Evolutionary conservation across 257 asterid genomes (phyloP).

Genomic region (Linaria vulgaris): DNA sequence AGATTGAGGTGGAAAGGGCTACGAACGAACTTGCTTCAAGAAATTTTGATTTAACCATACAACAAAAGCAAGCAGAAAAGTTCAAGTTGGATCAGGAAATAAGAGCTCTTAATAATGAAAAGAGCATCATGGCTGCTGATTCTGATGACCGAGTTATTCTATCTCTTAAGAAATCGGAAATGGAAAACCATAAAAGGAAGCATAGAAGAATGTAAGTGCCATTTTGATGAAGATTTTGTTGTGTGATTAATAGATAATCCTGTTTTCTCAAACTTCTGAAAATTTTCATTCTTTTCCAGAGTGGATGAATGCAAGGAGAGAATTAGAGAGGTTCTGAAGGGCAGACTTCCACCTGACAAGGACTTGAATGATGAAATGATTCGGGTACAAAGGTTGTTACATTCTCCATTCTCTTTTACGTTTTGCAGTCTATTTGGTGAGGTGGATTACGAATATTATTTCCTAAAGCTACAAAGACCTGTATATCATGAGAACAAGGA

Average conservation of each 20-base stretch:
- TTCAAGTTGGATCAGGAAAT: slow-evolving; percentile 60
- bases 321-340: slow-evolving; percentile 80
- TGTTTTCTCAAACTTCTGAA: not conserved
- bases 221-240: slow-evolving; percentile 22
- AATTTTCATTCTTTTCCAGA: slow-evolving; percentile 34
- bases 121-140: slow-evolving; percentile 71
- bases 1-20: slow-evolving; percentile 68
- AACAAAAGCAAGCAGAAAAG: slow-evolving; percentile 55
- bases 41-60: slow-evolving; percentile 45
- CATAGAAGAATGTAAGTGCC: slow-evolving; percentile 60
- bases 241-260: slow-evolving; percentile 12
- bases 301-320: slow-evolving; percentile 79
- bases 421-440: slow-evolving; percentile 12
- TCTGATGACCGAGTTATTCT: slow-evolving; percentile 78
- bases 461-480: slow-evolving; percentile 6
- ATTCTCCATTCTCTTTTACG: slow-evolving; percentile 20
- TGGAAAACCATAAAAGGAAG: slow-evolving; percentile 74
- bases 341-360: slow-evolving; percentile 90
- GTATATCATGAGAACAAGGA: too few species aligned
- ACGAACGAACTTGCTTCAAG: slow-evolving; percentile 55
- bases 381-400: slow-evolving; percentile 73
- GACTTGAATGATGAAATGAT: slow-evolving; percentile 81
- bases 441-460: slow-evolving; percentile 16
- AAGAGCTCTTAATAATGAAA: slow-evolving; percentile 52
- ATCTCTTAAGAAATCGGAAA: slow-evolving; percentile 66